Evolutionary conservation across 2,329 filamentous ascomycete species (phyloP), one percentile per base, ranked within the genome.

Genomic region (Aspergillus neotritici): DNA sequence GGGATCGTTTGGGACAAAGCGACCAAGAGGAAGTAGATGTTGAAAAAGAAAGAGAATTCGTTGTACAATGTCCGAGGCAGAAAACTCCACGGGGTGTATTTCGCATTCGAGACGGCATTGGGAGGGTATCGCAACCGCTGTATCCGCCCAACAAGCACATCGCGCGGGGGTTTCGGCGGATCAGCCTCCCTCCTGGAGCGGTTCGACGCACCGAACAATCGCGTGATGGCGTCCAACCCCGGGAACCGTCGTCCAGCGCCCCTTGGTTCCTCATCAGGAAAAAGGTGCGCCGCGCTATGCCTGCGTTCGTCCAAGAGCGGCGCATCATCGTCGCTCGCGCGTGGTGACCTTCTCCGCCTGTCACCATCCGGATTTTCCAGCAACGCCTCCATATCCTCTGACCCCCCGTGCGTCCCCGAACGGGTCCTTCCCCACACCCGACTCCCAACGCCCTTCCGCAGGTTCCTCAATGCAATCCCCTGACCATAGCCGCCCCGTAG

Each of bases 41-140:
- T 98, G 76, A 98, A 95, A 71, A 98, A 98, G 73, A 97, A 98
- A 47, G 91, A 96, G 65, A 98, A 98, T 63, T 98, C 93, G 70
- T 97, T 97, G 69, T 96, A 98, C 15, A 98, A 74, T 0, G 93
- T 98, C 40, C 91, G 77, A 2, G 94, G 94, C 11, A 98, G 77
- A 67, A 98, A 98, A 40, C 86, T 95, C 73, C 90, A 84, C 1
- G 90, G 82, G 25, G 91, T 97, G 66, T 98, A 98, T 75, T 97
- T 98, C 43, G 93, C 91, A 64, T 98, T 97, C 30, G 91, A 97
- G 37, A 98, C 80, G 44, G 88, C 79, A 66, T 98, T 98, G 7
- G 86, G 81, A 8, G 93, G 91, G 64, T 91, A 97, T 53, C 84
- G 82, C 38, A 82, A 75, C 21, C 80, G 66, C 61, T 94, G 90